phyloP scores from a whole-genome alignment of 495 filamentous ascomycete genomes.

The Aspergillus leporis region DNA sequence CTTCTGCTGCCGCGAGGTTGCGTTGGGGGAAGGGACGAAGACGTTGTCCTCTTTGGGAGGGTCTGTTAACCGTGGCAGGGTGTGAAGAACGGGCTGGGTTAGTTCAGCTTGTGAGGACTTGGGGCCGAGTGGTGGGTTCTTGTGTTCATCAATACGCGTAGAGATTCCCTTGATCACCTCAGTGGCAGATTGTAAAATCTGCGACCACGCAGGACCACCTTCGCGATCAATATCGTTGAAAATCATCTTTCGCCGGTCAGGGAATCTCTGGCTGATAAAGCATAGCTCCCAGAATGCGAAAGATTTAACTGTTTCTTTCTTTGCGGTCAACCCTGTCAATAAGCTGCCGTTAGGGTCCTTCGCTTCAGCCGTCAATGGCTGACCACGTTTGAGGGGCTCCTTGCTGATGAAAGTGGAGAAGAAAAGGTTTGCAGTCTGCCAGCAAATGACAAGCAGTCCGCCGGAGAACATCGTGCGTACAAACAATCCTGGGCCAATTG shows the following conservation, averaged over 20 bases:
- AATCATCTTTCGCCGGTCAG: slow-evolving; percentile 74
- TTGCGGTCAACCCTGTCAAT: slow-evolving; percentile 77
- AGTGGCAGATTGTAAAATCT: slow-evolving; percentile 68
- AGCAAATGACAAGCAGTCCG: slow-evolving; percentile 65
- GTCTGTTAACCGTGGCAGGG: slow-evolving; percentile 50
- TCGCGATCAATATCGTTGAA: slow-evolving; percentile 88
- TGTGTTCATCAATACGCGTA: slow-evolving; percentile 59
- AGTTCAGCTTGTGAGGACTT: slow-evolving; percentile 30
- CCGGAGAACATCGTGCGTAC: slow-evolving; percentile 63
- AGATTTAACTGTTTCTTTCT: slow-evolving; percentile 52
- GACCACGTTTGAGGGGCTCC: slow-evolving; percentile 76
- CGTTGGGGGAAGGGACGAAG: slow-evolving; percentile 49
- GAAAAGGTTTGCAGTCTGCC: slow-evolving; percentile 71
- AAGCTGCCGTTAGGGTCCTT: slow-evolving; percentile 92
- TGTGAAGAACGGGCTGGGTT: slow-evolving; percentile 40
- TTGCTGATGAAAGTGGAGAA: slow-evolving; percentile 78
- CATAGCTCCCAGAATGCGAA: slow-evolving; percentile 93
- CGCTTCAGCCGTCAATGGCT: slow-evolving; percentile 80
- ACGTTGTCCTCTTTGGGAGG: slow-evolving; percentile 62
- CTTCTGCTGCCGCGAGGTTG: slow-evolving; percentile 47
- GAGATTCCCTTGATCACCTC: slow-evolving; percentile 65
- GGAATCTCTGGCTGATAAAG: slow-evolving; percentile 71
- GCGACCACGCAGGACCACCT: slow-evolving; percentile 75
- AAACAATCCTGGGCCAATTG: slow-evolving; percentile 57
- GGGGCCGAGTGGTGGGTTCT: slow-evolving; percentile 45